These are phyloP conservation scores for Camptophora hylomeconis DNA, from an alignment of 2,329 filamentous ascomycete species.

Conservation along the genomic window DNA sequence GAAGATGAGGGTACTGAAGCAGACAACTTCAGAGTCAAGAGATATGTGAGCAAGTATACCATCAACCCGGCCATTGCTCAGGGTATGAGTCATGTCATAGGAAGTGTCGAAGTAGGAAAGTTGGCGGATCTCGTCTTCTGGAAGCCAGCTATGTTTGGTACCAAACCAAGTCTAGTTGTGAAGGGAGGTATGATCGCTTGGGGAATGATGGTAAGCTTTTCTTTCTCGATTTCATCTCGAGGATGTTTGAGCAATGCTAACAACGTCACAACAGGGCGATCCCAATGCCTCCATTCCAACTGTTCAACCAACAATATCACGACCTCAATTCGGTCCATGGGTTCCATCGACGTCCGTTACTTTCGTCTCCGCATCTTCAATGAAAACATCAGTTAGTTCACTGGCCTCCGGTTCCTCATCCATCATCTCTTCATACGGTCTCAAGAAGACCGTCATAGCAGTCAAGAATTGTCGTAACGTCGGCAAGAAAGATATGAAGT, in stretches of 20 bases:
- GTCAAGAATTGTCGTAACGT: slow-evolving; percentile 64
- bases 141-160: slow-evolving; percentile 74
- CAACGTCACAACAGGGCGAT: slow-evolving; percentile 46
- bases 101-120: slow-evolving; percentile 79
- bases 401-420: slow-evolving; percentile 57
- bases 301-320: slow-evolving; percentile 68
- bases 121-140: slow-evolving; percentile 80
- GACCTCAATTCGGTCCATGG: slow-evolving; percentile 71
- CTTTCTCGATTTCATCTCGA: no score
- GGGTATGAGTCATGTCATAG: slow-evolving; percentile 76
- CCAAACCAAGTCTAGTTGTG: slow-evolving; percentile 67
- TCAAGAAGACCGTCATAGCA: slow-evolving; percentile 68
- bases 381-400: no score
- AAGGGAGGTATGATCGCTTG: slow-evolving; percentile 81
- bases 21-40: slow-evolving; percentile 84
- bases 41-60: slow-evolving; percentile 92
- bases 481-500: slow-evolving; percentile 80
- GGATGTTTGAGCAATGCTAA: no score
- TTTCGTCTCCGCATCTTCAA: slow-evolving; percentile 73
- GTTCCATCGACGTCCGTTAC: slow-evolving; percentile 62
- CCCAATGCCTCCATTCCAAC: slow-evolving; percentile 77
- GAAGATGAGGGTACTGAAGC: slow-evolving; percentile 69
- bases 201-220: slow-evolving; percentile 59
- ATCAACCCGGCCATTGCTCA: slow-evolving; percentile 88
- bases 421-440: slow-evolving; percentile 54